phyloP scores from a whole-genome alignment of 208 protist species.

The Acanthamoeba royreba region DNA sequence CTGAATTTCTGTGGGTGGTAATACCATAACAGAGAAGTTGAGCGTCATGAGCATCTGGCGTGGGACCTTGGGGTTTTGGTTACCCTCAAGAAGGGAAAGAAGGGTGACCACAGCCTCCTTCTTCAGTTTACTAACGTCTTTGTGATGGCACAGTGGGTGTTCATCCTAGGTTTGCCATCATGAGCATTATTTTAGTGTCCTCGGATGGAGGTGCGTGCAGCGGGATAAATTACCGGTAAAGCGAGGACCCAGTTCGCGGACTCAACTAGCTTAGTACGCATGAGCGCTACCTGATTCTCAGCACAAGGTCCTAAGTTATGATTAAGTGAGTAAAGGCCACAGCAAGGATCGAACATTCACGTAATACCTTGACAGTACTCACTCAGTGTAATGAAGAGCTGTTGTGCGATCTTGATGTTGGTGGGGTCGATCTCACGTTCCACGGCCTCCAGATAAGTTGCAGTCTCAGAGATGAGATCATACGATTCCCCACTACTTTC shows the following conservation, averaged over 20 bases:
- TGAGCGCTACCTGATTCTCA: slow-evolving; percentile 26
- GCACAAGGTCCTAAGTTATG: background rate
- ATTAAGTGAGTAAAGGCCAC: background rate
- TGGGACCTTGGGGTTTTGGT: background rate
- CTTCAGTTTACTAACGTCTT: background rate
- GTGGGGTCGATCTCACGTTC: slow-evolving; percentile 7
- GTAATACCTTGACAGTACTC: slow-evolving; percentile 5
- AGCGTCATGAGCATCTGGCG: slow-evolving; percentile 18
- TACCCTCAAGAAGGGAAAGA: background rate
- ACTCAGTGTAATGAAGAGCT: slow-evolving; percentile 25
- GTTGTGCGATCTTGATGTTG: slow-evolving; percentile 11
- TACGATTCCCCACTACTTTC: background rate
- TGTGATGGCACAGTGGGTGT: background rate
- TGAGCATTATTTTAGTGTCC: background rate
- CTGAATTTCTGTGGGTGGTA: background rate
- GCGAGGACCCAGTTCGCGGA: slow-evolving; percentile 12
- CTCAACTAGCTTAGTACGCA: slow-evolving; percentile 29
- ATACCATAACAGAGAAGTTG: background rate
- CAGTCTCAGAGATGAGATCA: slow-evolving; percentile 2
- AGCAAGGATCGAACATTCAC: background rate
- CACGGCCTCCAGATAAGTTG: slow-evolving; percentile 26
- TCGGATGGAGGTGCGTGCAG: no score
- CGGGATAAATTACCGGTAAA: background rate
- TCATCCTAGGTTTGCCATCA: background rate
- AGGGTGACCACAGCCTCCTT: background rate